phyloP scores from a whole-genome alignment of 108 stramenopile genomes.

The Fragilaria crotonensis region DNA sequence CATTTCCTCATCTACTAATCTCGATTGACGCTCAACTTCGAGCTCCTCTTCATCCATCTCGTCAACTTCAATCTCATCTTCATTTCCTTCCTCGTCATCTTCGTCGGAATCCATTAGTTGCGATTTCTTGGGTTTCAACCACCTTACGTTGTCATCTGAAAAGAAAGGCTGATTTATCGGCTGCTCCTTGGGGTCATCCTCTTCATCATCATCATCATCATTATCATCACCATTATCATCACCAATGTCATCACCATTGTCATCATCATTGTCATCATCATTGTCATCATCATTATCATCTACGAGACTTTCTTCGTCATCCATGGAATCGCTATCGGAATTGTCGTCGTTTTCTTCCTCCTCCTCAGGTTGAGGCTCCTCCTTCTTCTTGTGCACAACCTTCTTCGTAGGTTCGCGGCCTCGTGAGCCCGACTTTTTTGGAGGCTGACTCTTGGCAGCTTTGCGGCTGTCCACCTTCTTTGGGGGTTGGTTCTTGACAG shows the following conservation, averaged over 20 bases:
- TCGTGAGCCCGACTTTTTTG: no score
- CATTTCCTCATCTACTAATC: constrained; percentile 59
- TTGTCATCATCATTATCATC: constrained; percentile 15
- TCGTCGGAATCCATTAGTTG: constrained; percentile 56
- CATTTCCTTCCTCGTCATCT: constrained; percentile 44
- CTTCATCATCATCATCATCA: constrained; percentile 22
- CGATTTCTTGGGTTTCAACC: constrained; percentile 72
- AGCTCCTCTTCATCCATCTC: constrained; percentile 66
- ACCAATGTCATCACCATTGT: constrained; percentile 7
- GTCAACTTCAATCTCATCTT: constrained; percentile 36
- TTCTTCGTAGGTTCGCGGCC: neutral
- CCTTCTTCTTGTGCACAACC: neutral
- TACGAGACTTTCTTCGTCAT: constrained; percentile 1
- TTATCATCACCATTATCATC: constrained; percentile 11
- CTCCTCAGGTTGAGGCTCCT: neutral
- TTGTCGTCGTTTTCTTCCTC: no score
- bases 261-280: constrained; percentile 7
- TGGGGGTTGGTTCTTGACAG: no score
- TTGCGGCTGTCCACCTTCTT: no score
- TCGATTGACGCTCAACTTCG: constrained; percentile 68
- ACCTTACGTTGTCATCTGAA: constrained; percentile 70
- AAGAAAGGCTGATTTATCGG: constrained; percentile 16
- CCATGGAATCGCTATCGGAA: no score
- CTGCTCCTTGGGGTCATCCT: constrained; percentile 15
- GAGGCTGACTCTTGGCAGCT: no score